Evolutionary conservation across 495 filamentous ascomycete species (phyloP), one percentile per base, ranked within the genome.

Genomic region (Parathielavia hyrcaniae): DNA sequence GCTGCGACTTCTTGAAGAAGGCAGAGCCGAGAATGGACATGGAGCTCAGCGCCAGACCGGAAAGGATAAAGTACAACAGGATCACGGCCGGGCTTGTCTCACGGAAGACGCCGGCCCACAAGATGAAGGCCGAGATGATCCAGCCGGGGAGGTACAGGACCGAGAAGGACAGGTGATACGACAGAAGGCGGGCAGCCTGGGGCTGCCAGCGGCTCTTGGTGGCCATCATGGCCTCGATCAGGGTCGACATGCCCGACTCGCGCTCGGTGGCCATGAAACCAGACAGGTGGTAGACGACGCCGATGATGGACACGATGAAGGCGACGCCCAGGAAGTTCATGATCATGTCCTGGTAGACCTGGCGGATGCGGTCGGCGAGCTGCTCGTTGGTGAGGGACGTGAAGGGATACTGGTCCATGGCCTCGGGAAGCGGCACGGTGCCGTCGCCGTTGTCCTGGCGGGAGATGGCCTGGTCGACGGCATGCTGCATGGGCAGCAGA

Each of bases 161-260:
- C 48, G 82, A 79, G 65, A 91, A 88, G 2, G 86, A 78, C 12
- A 88, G 53, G 63, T 88, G 84, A 61, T 88, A 83, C 0, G 85
- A 81, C 22, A 85, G 53, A 11, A 91, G 69, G 4, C 89, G 77
- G 17, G 83, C 81, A 30, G 79, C 73, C 73, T 91, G 88, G 14
- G 82, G 82, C 62, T 86, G 68, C 86, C 86, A 89, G 14, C 75
- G 72, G 23, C 74, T 72, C 23, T 70, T 68, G 59, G 85, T 86
- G 20, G 84, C 82, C 80, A 90, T 89, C 83, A 89, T 91, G 39
- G 87, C 84, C 69, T 93, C 89, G 45, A 91, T 76, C 43, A 93
- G 74, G 43, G 87, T 86, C 32, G 86, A 85, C 80, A 91, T 88
- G 55, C 87, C 89, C 41, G 82, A 72, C 72, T 93, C 89, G 45